Percentiles rank a stretch among this genome's conserved stretches.
Evolutionary conservation across 768 basidiomycete genomes (phyloP).

Genomic region (Cystofilobasidium ferigula): DNA sequence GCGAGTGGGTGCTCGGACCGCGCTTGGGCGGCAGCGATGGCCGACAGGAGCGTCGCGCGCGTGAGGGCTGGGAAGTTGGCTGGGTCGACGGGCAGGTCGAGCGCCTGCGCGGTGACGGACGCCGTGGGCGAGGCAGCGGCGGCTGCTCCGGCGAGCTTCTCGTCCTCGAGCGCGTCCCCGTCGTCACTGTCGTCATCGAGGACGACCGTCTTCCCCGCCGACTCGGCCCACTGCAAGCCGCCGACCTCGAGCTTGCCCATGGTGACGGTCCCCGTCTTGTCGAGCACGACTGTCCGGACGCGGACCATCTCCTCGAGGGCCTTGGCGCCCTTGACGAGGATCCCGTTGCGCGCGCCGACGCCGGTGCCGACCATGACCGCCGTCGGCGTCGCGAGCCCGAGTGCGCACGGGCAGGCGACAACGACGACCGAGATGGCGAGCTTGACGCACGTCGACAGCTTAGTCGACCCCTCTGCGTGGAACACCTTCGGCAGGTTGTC

Average conservation of each 20-base stretch:
- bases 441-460: slow-evolving; percentile 82
- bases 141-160: neutral
- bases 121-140: neutral
- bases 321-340: slow-evolving; percentile 91
- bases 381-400: slow-evolving; percentile 91
- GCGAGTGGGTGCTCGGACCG: slow-evolving; percentile 94
- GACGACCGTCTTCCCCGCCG: neutral
- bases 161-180: neutral
- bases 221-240: slow-evolving; percentile 58
- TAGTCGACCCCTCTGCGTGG: slow-evolving; percentile 63
- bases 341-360: slow-evolving; percentile 90
- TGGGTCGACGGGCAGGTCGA: neutral
- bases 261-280: slow-evolving; percentile 97
- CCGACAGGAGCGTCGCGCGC: slow-evolving; percentile 55
- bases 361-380: slow-evolving; percentile 99
- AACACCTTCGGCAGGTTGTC: slow-evolving; percentile 70
- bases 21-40: slow-evolving; percentile 77
- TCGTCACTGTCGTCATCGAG: neutral
- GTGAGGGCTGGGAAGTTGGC: slow-evolving; percentile 20
- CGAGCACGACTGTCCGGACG: slow-evolving; percentile 71
- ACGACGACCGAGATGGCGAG: slow-evolving; percentile 97
- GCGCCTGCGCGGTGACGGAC: neutral
- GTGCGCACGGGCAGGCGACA: slow-evolving; percentile 93
- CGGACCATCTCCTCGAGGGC: slow-evolving; percentile 82
- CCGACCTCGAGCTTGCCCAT: slow-evolving; percentile 81